Base-by-base conservation (phyloP, 345 rosid species). In the Brassica cretica region DNA sequence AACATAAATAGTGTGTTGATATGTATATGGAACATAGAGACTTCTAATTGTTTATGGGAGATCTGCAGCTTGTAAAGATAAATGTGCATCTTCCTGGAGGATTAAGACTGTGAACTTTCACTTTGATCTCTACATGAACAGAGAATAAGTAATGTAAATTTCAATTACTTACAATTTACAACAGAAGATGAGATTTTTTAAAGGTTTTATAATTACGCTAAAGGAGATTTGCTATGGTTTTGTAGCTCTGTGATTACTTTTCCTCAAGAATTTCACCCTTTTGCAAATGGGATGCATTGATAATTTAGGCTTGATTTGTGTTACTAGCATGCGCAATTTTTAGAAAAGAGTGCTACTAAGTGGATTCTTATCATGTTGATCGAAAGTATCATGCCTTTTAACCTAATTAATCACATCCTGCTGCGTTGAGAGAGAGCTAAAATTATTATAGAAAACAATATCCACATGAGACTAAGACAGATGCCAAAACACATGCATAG, bases 401-500 rank as follows among this genome's bases (percentile, higher is more conserved):
- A 32, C 14, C 2, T 58, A 11, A 5, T 8, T 35, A 21, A 18
- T 67, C 21, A 37, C 30, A 35, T 65, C 12, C 35, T 29, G 33
- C 33, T 53, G 4, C 14, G 6, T 41, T 15, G 46, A 46, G 12
- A 44, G 46, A 46, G 5, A 7, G 15, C 15, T 41, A 30, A 30
- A 19, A 0, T 11, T 61, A 19, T 21, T 3, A 10, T 60, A 6
- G 56, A 15, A 24, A 55, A n/a, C 27, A 39, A 6, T 66, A 24
- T 71, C 44, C 9, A 35, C 8, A 19, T 19, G 21, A 70, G 27
- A 56, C 15, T 18, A 21, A 29, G 76, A 78, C 66, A 29, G 73
- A 29, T 37, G 62, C 58, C 72, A 65, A 14, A 46, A 30, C 76
- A 78, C 58, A 51, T 76, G 80, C 0, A n/a, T 14, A 49, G 32